A percentile compares a stretch with the other conserved stretches of the same genome.
These are phyloP conservation scores for Pinguiococcus pyrenoidosus DNA, from an alignment of 108 stramenopile species.

Conservation along the genomic window DNA sequence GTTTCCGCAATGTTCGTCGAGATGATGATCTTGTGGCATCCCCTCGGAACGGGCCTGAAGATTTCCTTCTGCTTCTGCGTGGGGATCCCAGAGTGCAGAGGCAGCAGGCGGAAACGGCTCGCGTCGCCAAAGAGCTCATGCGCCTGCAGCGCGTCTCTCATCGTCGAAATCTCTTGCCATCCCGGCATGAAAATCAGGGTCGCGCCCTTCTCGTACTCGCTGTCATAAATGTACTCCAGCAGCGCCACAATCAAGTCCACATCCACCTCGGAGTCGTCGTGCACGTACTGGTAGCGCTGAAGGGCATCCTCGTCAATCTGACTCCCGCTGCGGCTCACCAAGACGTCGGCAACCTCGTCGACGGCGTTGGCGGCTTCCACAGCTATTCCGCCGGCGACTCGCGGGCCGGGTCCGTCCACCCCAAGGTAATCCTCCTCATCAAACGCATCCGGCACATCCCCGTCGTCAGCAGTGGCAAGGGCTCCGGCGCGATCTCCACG, in stretches of 20 bases:
- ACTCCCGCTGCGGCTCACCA: not conserved
- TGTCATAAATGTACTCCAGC: slow-evolving; percentile 16
- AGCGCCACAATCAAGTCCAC: slow-evolving; percentile 24
- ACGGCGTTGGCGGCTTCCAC: not conserved
- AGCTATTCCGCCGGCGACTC: not conserved
- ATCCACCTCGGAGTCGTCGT: slow-evolving; percentile 27
- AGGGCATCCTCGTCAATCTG: slow-evolving; percentile 4
- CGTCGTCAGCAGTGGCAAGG: not conserved
- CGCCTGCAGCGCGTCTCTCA: slow-evolving; percentile 10
- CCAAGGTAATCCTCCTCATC: not conserved
- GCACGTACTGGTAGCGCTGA: slow-evolving; percentile 14
- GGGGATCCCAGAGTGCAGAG: slow-evolving; percentile 33
- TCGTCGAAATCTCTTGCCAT: slow-evolving; percentile 30
- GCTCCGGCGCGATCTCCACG: too few relatives aligned
- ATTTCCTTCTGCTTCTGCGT: slow-evolving; percentile 20
- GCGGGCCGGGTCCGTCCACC: not conserved
- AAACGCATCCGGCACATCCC: not conserved
- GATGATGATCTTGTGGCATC: slow-evolving; percentile 54
- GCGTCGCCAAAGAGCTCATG: slow-evolving; percentile 12
- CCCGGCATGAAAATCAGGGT: slow-evolving; percentile 35
- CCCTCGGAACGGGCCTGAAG: slow-evolving; percentile 23
- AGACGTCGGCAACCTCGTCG: not conserved
- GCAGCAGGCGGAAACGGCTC: slow-evolving; percentile 15
- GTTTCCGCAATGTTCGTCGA: slow-evolving; percentile 95
- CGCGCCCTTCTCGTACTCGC: slow-evolving; percentile 27